Evolutionary conservation across 192 early-diverging fungal genomes (phyloP).

Genomic region (Lunasporangiospora selenospora): DNA sequence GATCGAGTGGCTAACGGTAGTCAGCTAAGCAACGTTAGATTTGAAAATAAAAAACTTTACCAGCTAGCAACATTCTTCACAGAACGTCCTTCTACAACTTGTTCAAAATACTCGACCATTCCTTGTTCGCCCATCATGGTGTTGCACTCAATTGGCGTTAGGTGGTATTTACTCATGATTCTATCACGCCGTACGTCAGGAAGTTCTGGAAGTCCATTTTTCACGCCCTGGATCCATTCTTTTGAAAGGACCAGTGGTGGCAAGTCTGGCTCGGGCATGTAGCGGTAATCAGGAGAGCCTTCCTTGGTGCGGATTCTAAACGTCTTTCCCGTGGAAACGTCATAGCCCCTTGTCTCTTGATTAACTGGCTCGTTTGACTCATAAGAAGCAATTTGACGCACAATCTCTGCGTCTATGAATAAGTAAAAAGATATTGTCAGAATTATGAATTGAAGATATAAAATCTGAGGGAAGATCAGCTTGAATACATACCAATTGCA

Average conservation of each 20-base stretch:
- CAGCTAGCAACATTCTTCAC: slow-evolving; percentile 31
- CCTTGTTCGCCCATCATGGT: slow-evolving; percentile 77
- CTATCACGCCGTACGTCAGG: slow-evolving; percentile 69
- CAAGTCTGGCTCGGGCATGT: slow-evolving; percentile 86
- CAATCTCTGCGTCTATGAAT: slow-evolving; percentile 78
- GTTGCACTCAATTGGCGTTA: slow-evolving; percentile 63
- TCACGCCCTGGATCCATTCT: slow-evolving; percentile 35
- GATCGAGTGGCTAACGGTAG: too few relatives aligned
- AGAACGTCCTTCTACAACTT: slow-evolving; percentile 43
- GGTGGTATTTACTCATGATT: slow-evolving; percentile 62
- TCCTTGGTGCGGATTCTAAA: slow-evolving; percentile 82
- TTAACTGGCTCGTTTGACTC: slow-evolving; percentile 57
- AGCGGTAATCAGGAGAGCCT: slow-evolving; percentile 84
- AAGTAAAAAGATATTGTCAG: not conserved
- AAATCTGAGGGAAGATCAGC: not conserved
- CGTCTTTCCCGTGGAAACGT: slow-evolving; percentile 67
- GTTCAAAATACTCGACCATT: slow-evolving; percentile 79
- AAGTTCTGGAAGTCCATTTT: slow-evolving; percentile 68
- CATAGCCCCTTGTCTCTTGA: slow-evolving; percentile 86
- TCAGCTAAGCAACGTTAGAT: too few relatives aligned
- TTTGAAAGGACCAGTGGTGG: slow-evolving; percentile 58
- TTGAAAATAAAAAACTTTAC: slow-evolving; percentile 33
- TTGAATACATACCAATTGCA: slow-evolving; percentile 63
- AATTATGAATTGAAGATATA: not conserved
- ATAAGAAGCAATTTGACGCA: slow-evolving; percentile 71